Evolutionary conservation across 2,329 filamentous ascomycete species (phyloP), one percentile per base, ranked within the genome.

Genomic region (Dothistroma septosporum): DNA sequence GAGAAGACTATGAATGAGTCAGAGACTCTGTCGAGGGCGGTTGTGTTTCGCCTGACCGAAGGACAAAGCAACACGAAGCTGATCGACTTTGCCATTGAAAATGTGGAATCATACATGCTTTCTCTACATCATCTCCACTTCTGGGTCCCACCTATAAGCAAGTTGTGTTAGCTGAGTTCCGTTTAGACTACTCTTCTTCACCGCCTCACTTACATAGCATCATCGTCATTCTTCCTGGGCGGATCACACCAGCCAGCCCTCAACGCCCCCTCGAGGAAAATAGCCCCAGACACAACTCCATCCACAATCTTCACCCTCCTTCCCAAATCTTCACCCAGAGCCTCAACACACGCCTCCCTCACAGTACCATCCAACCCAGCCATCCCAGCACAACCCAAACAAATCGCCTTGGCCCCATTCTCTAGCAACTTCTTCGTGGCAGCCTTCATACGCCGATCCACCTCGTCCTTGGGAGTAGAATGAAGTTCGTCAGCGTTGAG

Each of bases 371-470:
- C 89, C 76, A 97, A 82, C 0, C 92, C 92, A 0, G 88, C 87
- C 92, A 97, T 96, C 0, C 92, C 92, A 2, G 90, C 92, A 73
- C 92, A 97, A 0, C 92, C 92, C 79, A 97, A 83, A 70, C 91
- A 89, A 8, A 97, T 84, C 24, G 87, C 89, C 35, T 60, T 61
- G 28, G 66, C 67, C 4, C 68, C 67, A 9, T 58, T 56, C 8
- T 58, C 73, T 31, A 96, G 75, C 28, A 96, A 76, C 55, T 82
- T 78, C 72, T 82, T 84, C 0, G 90, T 89, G 0, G 92, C 91
- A 16, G 85, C 81, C 66, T 82, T 86, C 72, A 97, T 85, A 69
- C 85, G 86, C 61, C 73, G 73, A 41, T 80, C 78, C 41, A 97
- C 85, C 62, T 89, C 80, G 9, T 85, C 84, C 0, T 82, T 81